Base-by-base conservation (phyloP, 192 early-diverging fungal genomes). In the Coemansia sp. region DNA sequence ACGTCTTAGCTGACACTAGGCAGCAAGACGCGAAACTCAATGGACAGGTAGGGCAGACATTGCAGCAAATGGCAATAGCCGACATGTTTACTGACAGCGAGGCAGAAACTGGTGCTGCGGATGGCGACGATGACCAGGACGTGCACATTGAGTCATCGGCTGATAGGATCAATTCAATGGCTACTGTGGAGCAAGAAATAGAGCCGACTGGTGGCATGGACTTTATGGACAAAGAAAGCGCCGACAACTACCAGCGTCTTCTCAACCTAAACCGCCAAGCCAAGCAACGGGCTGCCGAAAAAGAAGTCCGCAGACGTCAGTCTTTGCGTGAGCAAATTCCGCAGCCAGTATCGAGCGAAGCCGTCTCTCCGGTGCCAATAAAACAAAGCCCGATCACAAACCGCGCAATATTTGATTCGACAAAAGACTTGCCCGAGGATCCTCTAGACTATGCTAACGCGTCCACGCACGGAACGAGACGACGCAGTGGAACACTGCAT, bases 141-240 rank as follows among this genome's bases (percentile, higher is more conserved):
- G 23, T 17, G 11, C 11, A 9, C n/a, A 16, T 35, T 6, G 27
- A 4, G 3, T 3, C 0, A 12, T 29, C 7, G n/a, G 5, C 23
- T 6, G 26, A 26, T n/a, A 7, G 53, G 5, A 29, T n/a, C 29
- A 17, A 55, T 6, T 26, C 23, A 19, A 3, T 19, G 17, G 17
- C 23, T 17, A 17, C 50, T 1, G 7, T 23, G 7, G 50, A 11
- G 50, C 50, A 55, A n/a, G 11, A 12, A 16, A 12, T 12, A 1
- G 19, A 43, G 57, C 39, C 38, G 22, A 11, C 35, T 3, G 38
- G 22, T 8, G 39, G 14, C 14, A 64, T 65, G 68, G 65, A 64
- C 16, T 80, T 80, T 61, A 80, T 80, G 58, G 77, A 80, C 39
- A 59, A 80, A 49, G 77, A 80, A 39, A 74, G 77, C 56, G 77